phyloP scores from a whole-genome alignment of 2,329 filamentous ascomycete genomes.

The Davidsoniella virescens region DNA sequence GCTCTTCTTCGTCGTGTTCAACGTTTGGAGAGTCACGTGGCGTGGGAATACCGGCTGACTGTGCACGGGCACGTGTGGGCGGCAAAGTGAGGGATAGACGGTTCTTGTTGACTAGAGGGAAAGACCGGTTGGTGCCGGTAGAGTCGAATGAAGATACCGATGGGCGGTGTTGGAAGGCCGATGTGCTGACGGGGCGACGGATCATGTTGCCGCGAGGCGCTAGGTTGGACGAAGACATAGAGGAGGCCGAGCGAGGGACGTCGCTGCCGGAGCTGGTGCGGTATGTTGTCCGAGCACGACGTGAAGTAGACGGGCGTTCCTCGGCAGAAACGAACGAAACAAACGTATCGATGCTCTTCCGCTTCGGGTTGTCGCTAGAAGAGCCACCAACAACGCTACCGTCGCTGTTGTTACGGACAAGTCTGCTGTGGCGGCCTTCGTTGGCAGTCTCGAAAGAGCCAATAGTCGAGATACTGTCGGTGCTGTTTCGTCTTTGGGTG shows the following conservation, averaged over 20 bases:
- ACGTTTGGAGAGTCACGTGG: slow-evolving; percentile 33
- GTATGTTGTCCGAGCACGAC: slow-evolving; percentile 5
- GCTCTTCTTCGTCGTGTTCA: slow-evolving; percentile 30
- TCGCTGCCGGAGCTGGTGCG: slow-evolving; percentile 5
- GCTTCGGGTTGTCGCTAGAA: slow-evolving; percentile 6
- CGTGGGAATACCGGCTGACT: slow-evolving; percentile 27
- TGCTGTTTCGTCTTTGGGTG: slow-evolving; percentile 27
- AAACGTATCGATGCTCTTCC: slow-evolving; percentile 18
- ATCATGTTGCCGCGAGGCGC: slow-evolving; percentile 17
- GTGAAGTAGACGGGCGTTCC: slow-evolving; percentile 7
- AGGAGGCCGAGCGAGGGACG: slow-evolving; percentile 6
- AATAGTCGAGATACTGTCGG: slow-evolving; percentile 33
- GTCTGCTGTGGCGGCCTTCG: slow-evolving; percentile 31
- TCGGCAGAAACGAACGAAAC: slow-evolving; percentile 12
- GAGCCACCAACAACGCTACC: slow-evolving; percentile 6
- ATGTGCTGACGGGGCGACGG: slow-evolving; percentile 28
- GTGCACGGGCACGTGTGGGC: background rate
- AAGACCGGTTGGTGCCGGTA: slow-evolving; percentile 42
- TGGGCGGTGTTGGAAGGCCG: slow-evolving; percentile 30
- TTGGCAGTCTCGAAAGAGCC: slow-evolving; percentile 42
- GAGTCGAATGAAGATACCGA: slow-evolving; percentile 42
- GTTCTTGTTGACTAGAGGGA: slow-evolving; percentile 37
- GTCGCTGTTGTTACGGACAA: slow-evolving; percentile 17
- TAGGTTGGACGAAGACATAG: slow-evolving; percentile 11
- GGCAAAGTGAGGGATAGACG: slow-evolving; percentile 21